Base-by-base conservation (phyloP, 2,329 filamentous ascomycete species). In the Aspergillus flavus region DNA sequence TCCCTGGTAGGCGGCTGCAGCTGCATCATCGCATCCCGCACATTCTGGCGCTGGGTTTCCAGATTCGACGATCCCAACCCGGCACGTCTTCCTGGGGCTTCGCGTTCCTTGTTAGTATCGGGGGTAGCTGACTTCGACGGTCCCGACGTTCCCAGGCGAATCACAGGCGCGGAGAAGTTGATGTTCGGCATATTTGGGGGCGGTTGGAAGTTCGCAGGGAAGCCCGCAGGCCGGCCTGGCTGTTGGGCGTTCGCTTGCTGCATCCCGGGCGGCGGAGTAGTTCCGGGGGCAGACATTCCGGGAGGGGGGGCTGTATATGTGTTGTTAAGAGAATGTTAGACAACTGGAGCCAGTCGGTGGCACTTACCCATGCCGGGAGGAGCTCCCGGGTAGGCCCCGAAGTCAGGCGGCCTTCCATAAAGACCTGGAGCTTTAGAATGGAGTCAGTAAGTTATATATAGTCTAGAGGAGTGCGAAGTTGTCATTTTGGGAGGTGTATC, bases 161-260 rank as follows among this genome's bases (percentile, higher is more conserved):
- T 98, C 64, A 98, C 93, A 61, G 94, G 94, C 41, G 95, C 95
- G 73, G 92, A 96, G 83, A 98, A 97, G 82, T 99, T 97, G 83
- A 99, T 97, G 77, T 96, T 96, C 58, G 94, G 93, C 86, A 97
- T 92, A 75, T 95, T 97, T 57, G 91, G 84, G 11, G 94, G 94
- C 56, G 93, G 88, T 82, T 96, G 92, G 80, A 97, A 97, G 78
- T 89, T 92, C 63, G 89, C 83, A 66, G 92, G 93, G 68, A 96
- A 89, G 73, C 88, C 89, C 78, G 87, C 91, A 76, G 91, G 91
- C 83, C 91, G 89, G 82, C 89, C 91, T 81, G 91, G 86, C 82
- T 92, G 91, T 72, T 89, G 85, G 76, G 85, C 84, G 78, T 87
- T 91, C 74, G 88, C 84, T 83, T 91, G 90, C 76, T 91, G 89